Evolutionary conservation across 2,329 filamentous ascomycete species (phyloP).

Genomic region (Parastagonospora nodorum): DNA sequence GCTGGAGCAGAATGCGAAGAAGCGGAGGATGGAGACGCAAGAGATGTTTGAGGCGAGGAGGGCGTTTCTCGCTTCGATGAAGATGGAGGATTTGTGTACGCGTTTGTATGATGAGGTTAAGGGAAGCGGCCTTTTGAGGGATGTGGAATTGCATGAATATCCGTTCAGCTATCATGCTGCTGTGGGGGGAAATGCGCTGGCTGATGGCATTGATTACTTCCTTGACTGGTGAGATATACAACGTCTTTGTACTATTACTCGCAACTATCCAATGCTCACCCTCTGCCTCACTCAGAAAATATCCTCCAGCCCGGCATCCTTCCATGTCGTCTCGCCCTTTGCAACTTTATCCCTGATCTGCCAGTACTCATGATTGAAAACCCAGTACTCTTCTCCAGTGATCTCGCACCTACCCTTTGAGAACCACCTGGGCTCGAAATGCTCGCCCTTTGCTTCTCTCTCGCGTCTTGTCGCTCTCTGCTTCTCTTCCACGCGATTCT

Average conservation of each 20-base stretch:
- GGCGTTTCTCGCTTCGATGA: too few relatives aligned
- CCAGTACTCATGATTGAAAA: slow-evolving; percentile 91
- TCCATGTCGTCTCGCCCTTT: slow-evolving; percentile 67
- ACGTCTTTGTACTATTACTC: not conserved
- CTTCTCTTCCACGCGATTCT: slow-evolving; percentile 90
- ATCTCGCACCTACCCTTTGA: slow-evolving; percentile 70
- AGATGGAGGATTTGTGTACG: too few relatives aligned
- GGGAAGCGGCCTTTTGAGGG: too few relatives aligned
- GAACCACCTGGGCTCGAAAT: slow-evolving; percentile 89
- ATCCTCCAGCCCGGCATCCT: slow-evolving; percentile 67
- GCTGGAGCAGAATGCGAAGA: too few relatives aligned
- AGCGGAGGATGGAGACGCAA: too few relatives aligned
- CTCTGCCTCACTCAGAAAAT: slow-evolving; percentile 66
- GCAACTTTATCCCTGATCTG: slow-evolving; percentile 69
- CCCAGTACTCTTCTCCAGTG: slow-evolving; percentile 90
- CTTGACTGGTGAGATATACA: too few relatives aligned
- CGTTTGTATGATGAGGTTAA: too few relatives aligned
- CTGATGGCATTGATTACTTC: too few relatives aligned
- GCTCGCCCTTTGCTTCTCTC: slow-evolving; percentile 77
- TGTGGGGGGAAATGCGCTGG: too few relatives aligned
- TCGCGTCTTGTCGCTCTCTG: slow-evolving; percentile 77
- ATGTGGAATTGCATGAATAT: too few relatives aligned
- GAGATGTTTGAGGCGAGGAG: too few relatives aligned
- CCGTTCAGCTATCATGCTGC: too few relatives aligned
- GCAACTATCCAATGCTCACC: not conserved